Evolutionary conservation across 257 asterid species (phyloP).

Genomic region (Thymus quinquecostatus): DNA sequence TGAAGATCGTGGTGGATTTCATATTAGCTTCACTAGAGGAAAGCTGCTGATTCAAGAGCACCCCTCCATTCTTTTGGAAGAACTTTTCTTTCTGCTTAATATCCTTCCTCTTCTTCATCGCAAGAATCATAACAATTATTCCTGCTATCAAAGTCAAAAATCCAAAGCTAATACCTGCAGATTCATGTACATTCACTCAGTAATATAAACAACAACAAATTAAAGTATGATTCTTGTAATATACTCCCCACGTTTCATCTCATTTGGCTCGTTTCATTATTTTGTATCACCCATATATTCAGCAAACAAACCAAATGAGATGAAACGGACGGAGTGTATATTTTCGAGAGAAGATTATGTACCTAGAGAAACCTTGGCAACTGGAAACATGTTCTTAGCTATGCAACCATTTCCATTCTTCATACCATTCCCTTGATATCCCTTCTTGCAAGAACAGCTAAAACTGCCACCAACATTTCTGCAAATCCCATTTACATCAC

Average conservation of each 20-base stretch:
- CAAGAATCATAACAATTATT: slow-evolving; percentile 28
- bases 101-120: slow-evolving; percentile 33
- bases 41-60: slow-evolving; percentile 43
- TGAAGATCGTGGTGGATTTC: slow-evolving; percentile 38
- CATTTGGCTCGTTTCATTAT: too few species aligned
- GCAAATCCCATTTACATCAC: slow-evolving; percentile 49
- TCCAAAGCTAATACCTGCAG: slow-evolving; percentile 43
- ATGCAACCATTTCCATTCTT: slow-evolving; percentile 52
- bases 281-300: too few species aligned
- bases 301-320: neutral
- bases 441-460: slow-evolving; percentile 53
- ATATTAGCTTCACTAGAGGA: slow-evolving; percentile 36
- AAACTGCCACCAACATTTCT: slow-evolving; percentile 41
- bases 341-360: neutral
- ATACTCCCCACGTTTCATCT: too few species aligned
- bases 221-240: too few species aligned
- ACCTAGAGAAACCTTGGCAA: slow-evolving; percentile 54
- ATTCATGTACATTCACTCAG: neutral
- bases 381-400: slow-evolving; percentile 47
- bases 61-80: slow-evolving; percentile 49
- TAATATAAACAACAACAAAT: neutral
- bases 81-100: slow-evolving; percentile 42
- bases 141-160: slow-evolving; percentile 32
- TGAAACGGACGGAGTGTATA: too few species aligned
- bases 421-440: slow-evolving; percentile 49